Evolutionary conservation across 139 green algal species (phyloP).

Genomic region (Picochlorum sp.): DNA sequence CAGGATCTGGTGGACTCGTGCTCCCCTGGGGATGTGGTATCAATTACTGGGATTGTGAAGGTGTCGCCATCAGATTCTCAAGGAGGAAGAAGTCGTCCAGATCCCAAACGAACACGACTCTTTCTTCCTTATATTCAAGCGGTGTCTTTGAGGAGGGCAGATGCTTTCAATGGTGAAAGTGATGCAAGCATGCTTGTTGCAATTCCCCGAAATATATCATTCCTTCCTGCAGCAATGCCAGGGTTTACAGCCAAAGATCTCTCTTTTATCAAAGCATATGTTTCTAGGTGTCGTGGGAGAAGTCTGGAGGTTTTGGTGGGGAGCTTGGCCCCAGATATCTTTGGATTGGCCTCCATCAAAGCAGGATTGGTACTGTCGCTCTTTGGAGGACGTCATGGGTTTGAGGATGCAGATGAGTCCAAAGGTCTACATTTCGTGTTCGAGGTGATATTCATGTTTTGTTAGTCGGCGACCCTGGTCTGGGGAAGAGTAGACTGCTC

Average conservation of each 20-base stretch:
- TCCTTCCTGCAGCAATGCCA: conserved; percentile 17
- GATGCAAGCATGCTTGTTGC: conserved; percentile 2
- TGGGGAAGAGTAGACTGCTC: conserved; percentile 86
- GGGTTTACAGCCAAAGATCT: conserved; percentile 67
- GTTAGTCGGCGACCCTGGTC: conserved; percentile 76
- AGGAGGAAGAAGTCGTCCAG: conserved; percentile 14
- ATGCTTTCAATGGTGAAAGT: not conserved
- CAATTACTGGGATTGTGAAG: conserved; percentile 71
- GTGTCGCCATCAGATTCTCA: conserved; percentile 26
- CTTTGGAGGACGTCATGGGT: conserved; percentile 77
- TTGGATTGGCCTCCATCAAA: conserved; percentile 85
- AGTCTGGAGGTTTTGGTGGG: conserved; percentile 72
- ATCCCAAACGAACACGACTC: conserved; percentile 44
- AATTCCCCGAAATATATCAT: not conserved
- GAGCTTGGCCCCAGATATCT: conserved; percentile 80
- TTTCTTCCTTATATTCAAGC: conserved; percentile 91
- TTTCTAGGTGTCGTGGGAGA: conserved; percentile 38
- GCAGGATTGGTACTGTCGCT: conserved; percentile 77
- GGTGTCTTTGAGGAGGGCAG: conserved; percentile 50
- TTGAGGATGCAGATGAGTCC: not conserved
- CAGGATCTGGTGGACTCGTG: conserved; percentile 69
- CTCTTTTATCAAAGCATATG: conserved; percentile 74
- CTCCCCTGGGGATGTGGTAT: conserved; percentile 69
- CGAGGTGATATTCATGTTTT: conserved; percentile 80
- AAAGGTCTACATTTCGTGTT: conserved; percentile 15